phyloP scores from a whole-genome alignment of 2,329 filamentous ascomycete species.

The Paraphoma sp. region DNA sequence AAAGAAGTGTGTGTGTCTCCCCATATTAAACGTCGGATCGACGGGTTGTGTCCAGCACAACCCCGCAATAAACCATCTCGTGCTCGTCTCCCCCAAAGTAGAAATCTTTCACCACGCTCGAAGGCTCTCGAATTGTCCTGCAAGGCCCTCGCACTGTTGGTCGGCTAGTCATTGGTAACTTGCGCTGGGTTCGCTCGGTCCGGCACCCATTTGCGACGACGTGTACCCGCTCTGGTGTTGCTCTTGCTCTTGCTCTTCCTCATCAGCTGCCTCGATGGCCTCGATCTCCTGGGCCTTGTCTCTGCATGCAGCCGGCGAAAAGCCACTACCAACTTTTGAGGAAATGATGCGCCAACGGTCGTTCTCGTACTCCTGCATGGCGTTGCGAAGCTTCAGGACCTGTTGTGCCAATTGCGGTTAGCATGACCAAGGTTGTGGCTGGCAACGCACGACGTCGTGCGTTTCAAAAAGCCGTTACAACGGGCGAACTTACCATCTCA shows the following conservation, averaged over 20 bases:
- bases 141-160: conserved; percentile 14
- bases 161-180: conserved; percentile 47
- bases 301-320: conserved; percentile 85
- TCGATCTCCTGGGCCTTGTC: conserved; percentile 74
- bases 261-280: conserved; percentile 32
- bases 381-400: conserved; percentile 78
- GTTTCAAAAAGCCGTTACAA: conserved; percentile 37
- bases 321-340: conserved; percentile 87
- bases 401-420: conserved; percentile 51
- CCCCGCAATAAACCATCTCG: conserved; percentile 9
- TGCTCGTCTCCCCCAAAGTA: neutral
- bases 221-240: conserved; percentile 40
- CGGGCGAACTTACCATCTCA: conserved; percentile 73
- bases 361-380: conserved; percentile 84
- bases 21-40: conserved; percentile 14
- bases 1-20: conserved; percentile 15
- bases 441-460: conserved; percentile 40
- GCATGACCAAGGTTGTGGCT: conserved; percentile 37
- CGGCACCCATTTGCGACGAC: conserved; percentile 38
- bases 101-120: conserved; percentile 31
- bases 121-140: conserved; percentile 32
- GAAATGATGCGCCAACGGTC: conserved; percentile 94
- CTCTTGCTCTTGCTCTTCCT: conserved; percentile 15
- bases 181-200: conserved; percentile 39
- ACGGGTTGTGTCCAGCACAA: conserved; percentile 43